phyloP scores from a whole-genome alignment of 2,329 filamentous ascomycete genomes.

The Neonectria hederae region DNA sequence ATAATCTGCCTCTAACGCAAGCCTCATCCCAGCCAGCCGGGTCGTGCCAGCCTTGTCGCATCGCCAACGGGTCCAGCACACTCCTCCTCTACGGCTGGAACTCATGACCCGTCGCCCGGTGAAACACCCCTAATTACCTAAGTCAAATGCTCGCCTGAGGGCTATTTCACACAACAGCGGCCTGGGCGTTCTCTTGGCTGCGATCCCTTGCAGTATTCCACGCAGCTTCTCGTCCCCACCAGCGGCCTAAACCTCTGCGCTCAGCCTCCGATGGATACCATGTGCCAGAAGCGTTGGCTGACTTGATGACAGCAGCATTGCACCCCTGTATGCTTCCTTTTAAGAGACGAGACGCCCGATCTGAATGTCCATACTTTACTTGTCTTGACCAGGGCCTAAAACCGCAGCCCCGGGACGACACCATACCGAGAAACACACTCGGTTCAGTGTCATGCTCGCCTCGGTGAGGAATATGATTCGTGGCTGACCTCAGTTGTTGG shows the following conservation, averaged over 20 bases:
- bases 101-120: not conserved
- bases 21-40: conserved; percentile 15
- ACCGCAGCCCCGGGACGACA: conserved; percentile 6
- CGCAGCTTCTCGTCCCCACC: conserved; percentile 14
- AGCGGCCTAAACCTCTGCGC: not conserved
- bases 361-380: not conserved
- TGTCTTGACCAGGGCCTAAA: conserved; percentile 5
- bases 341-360: not conserved
- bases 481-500: not conserved
- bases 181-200: conserved; percentile 1
- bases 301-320: not conserved
- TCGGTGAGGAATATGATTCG: conserved; percentile 16
- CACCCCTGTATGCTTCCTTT: not conserved
- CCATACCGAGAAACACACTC: conserved; percentile 3
- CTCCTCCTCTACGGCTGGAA: not conserved
- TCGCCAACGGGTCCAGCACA: conserved; percentile 7
- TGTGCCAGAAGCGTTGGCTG: not conserved
- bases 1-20: conserved; percentile 4
- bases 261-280: not conserved
- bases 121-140: conserved; percentile 14
- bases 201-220: conserved; percentile 6
- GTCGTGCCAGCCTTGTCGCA: conserved; percentile 18
- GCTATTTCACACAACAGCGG: conserved; percentile 7
- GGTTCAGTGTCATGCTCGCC: conserved; percentile 1
- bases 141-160: not conserved